Evolutionary conservation across 2,329 filamentous ascomycete species (phyloP).

Genomic region (Diaporthe nobilis): DNA sequence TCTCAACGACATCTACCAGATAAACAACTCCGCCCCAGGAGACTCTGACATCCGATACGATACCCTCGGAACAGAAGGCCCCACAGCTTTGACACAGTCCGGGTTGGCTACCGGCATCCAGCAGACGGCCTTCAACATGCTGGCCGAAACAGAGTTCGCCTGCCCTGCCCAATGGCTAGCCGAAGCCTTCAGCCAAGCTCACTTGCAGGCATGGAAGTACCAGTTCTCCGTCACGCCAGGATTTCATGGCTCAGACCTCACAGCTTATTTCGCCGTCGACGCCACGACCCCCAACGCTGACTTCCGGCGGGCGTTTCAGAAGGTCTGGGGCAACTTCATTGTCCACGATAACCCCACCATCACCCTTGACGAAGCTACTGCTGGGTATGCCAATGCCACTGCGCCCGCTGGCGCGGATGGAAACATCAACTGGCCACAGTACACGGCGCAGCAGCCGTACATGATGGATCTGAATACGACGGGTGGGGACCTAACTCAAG

Average conservation of each 20-base stretch:
- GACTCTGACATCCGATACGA: conserved; percentile 48
- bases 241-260: conserved; percentile 53
- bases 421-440: conserved; percentile 13
- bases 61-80: conserved; percentile 52
- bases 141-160: conserved; percentile 63
- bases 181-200: conserved; percentile 55
- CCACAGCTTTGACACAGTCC: conserved; percentile 62
- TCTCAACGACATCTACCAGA: conserved; percentile 40
- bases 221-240: conserved; percentile 56
- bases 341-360: conserved; percentile 57
- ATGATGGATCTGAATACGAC: conserved; percentile 62
- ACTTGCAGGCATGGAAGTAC: conserved; percentile 56
- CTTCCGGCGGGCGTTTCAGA: conserved; percentile 56
- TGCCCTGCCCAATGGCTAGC: conserved; percentile 66
- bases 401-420: background rate
- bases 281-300: conserved; percentile 49
- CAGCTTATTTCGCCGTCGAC: conserved; percentile 51
- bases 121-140: conserved; percentile 62
- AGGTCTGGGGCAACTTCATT: conserved; percentile 60
- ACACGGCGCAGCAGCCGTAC: conserved; percentile 47
- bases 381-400: conserved; percentile 37
- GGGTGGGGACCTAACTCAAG: conserved; percentile 49
- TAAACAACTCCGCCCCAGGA: conserved; percentile 42
- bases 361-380: conserved; percentile 49
- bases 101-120: conserved; percentile 62